Percentiles rank a stretch among this genome's conserved stretches.
Conservation (phyloP, 2,329 filamentous ascomycete genomes). For the Nectriaceae sp. region DNA sequence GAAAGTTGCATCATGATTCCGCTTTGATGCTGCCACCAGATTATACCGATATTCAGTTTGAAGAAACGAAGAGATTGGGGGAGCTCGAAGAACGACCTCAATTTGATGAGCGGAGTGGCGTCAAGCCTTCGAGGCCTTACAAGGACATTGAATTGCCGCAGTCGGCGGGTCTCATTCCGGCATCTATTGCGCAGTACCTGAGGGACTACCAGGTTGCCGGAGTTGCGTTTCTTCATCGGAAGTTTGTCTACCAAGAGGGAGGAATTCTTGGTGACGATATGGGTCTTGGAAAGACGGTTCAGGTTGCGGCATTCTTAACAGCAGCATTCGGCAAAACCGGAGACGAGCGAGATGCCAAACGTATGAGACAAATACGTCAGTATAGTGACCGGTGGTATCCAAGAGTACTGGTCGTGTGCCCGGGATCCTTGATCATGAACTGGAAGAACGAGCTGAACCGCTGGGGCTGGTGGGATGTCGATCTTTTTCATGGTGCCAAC, state of each 20-base stretch:
- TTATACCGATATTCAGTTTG: constrained; percentile 74
- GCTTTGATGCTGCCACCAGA: constrained; percentile 77
- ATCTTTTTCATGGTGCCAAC: constrained; percentile 71
- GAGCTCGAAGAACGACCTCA: constrained; percentile 67
- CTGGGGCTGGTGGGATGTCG: constrained; percentile 96
- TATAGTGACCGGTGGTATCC: constrained; percentile 69
- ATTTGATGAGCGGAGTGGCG: constrained; percentile 55
- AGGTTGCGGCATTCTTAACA: constrained; percentile 89
- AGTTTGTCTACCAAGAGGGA: constrained; percentile 89
- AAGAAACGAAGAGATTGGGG: constrained; percentile 37
- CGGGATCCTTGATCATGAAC: constrained; percentile 84
- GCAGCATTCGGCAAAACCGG: constrained; percentile 93
- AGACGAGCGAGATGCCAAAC: constrained; percentile 80
- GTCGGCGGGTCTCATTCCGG: constrained; percentile 81
- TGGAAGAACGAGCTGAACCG: constrained; percentile 84
- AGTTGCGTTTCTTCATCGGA: constrained; percentile 79
- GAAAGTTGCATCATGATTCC: constrained; percentile 60
- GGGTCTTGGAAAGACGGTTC: constrained; percentile 95
- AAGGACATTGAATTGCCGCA: constrained; percentile 73
- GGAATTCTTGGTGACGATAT: constrained; percentile 95
- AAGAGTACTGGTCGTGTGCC: constrained; percentile 81
- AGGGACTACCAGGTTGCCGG: constrained; percentile 90
- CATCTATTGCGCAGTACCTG: constrained; percentile 86
- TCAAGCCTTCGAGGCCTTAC: constrained; percentile 70
- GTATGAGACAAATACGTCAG: constrained; percentile 83